Evolutionary conservation across 176 grass and related monocot genomes (phyloP).

Genomic region (Saccharum officinarum): DNA sequence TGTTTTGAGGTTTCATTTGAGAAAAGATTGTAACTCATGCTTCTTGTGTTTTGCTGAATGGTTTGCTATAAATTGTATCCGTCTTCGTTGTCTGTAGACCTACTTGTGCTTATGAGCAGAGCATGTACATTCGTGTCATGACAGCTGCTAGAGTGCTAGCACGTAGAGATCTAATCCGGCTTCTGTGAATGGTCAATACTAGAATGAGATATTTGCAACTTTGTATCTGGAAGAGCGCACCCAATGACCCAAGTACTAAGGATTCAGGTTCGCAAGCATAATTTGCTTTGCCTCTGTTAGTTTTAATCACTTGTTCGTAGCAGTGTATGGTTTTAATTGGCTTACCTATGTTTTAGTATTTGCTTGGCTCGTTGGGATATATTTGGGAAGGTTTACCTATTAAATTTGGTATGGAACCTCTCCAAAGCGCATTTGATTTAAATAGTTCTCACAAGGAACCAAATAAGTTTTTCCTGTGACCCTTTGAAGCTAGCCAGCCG

Average conservation of each 20-base stretch:
- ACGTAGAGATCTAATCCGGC: not conserved
- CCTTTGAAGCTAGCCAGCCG: not conserved
- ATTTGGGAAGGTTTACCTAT: not conserved
- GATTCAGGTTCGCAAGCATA: not conserved
- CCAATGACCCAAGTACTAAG: not conserved
- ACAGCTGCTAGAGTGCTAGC: not conserved
- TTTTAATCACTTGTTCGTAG: not conserved
- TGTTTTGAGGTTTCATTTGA: conserved; percentile 7
- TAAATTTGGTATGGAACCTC: not conserved
- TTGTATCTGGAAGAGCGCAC: not conserved
- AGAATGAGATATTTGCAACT: not conserved
- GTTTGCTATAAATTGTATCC: not conserved
- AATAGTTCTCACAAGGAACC: not conserved
- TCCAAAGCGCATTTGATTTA: not conserved
- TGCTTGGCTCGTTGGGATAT: not conserved
- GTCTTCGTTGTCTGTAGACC: not conserved
- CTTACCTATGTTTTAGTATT: not conserved
- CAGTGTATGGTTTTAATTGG: not conserved
- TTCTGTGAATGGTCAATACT: not conserved
- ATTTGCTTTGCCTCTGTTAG: not conserved
- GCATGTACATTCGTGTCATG: not conserved
- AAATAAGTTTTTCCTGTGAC: not conserved
- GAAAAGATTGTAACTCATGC: not conserved
- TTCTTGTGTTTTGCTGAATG: not conserved
- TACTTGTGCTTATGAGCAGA: not conserved